Percentiles rank a stretch among this genome's conserved stretches.
Evolutionary conservation across 1,139 yeast genomes (phyloP).

Genomic region (Blastobotrys elegans): DNA sequence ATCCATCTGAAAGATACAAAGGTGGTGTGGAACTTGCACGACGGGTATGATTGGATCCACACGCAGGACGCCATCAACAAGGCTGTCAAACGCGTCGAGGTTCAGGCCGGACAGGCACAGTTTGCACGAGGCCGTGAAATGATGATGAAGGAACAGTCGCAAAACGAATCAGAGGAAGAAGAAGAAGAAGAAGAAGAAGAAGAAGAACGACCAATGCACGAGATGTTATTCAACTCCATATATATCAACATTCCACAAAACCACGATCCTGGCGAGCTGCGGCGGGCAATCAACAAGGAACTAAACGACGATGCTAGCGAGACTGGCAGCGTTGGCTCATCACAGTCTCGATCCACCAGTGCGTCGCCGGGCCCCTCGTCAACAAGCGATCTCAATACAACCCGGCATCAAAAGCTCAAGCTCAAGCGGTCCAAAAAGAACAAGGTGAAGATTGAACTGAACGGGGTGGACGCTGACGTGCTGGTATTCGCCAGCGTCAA

Average conservation of each 20-base stretch:
- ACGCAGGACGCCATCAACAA: slow-evolving; percentile 63
- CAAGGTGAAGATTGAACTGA: slow-evolving; percentile 57
- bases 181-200: slow-evolving; percentile 8
- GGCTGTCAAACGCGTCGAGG: slow-evolving; percentile 60
- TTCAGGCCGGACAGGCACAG: slow-evolving; percentile 39
- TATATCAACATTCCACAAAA: slow-evolving; percentile 58
- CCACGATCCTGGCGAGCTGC: slow-evolving; percentile 43
- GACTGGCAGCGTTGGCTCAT: slow-evolving; percentile 14
- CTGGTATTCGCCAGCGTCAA: slow-evolving; percentile 43
- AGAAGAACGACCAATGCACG: slow-evolving; percentile 45
- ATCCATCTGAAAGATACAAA: slow-evolving; percentile 15
- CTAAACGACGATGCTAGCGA: slow-evolving; percentile 33
- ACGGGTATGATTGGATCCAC: slow-evolving; percentile 90
- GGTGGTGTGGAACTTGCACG: slow-evolving; percentile 55
- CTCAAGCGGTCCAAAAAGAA: slow-evolving; percentile 61
- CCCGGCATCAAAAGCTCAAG: slow-evolving; percentile 35
- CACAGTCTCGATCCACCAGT: slow-evolving; percentile 5
- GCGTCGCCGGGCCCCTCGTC: neutral
- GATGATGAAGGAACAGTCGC: neutral
- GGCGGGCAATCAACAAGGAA: slow-evolving; percentile 51
- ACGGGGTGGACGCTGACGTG: slow-evolving; percentile 47
- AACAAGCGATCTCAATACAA: neutral
- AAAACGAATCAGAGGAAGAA: neutral
- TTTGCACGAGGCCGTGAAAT: neutral
- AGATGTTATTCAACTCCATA: slow-evolving; percentile 67